These are phyloP conservation scores for Aspergillus hiratsukae DNA, from an alignment of 2,329 filamentous ascomycete species.

Conservation along the genomic window DNA sequence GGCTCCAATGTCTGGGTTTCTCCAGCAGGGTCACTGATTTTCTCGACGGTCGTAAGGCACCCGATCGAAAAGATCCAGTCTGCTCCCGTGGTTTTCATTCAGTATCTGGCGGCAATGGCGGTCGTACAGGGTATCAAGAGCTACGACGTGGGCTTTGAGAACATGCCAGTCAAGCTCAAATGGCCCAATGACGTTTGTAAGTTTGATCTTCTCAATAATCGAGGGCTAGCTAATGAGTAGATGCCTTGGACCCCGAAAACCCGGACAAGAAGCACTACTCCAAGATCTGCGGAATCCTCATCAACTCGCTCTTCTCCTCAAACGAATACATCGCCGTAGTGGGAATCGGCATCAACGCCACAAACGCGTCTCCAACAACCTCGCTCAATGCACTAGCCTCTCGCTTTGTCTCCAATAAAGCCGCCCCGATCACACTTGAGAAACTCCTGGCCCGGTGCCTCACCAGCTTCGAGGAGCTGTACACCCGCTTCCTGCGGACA, in stretches of 20 bases:
- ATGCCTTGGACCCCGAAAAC: conserved; percentile 61
- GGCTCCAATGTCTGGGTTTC: conserved; percentile 94
- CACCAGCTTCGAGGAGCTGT: conserved; percentile 70
- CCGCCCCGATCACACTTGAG: conserved; percentile 64
- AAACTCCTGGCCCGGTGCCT: conserved; percentile 77
- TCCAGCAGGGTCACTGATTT: conserved; percentile 78
- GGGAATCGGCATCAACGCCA: conserved; percentile 81
- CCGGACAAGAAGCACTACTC: conserved; percentile 56
- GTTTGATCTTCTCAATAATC: conserved; percentile 19
- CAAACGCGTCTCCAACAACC: conserved; percentile 79
- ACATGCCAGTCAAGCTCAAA: conserved; percentile 79
- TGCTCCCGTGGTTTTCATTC: conserved; percentile 84
- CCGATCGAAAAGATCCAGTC: conserved; percentile 64
- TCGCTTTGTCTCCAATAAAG: conserved; percentile 35
- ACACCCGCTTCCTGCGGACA: conserved; percentile 65
- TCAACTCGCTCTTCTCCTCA: conserved; percentile 76
- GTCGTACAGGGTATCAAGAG: conserved; percentile 76
- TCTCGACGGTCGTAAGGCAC: conserved; percentile 84
- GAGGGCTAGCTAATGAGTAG: conserved; percentile 31
- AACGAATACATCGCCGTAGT: conserved; percentile 79
- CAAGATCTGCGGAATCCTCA: conserved; percentile 90
- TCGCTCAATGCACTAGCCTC: conserved; percentile 70
- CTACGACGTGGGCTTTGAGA: conserved; percentile 71
- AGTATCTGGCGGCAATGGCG: conserved; percentile 87
- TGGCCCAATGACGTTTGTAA: conserved; percentile 95